Base-by-base conservation (phyloP, 2,329 filamentous ascomycete genomes). In the Colletotrichum kahawae region DNA sequence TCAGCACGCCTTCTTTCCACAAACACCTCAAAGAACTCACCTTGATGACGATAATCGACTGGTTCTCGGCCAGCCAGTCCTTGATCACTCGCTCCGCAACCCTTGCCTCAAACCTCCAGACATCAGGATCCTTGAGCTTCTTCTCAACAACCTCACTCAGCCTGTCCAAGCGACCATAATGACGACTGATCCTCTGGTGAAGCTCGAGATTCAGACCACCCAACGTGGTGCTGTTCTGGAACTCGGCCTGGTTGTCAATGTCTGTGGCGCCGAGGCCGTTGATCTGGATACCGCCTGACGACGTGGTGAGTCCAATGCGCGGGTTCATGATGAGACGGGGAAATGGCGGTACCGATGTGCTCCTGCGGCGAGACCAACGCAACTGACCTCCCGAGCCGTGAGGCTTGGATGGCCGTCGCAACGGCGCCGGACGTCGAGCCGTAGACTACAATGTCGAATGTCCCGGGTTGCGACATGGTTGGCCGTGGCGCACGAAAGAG, bases 71-170 rank as follows among this genome's bases (percentile, higher is more conserved):
- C 7, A 79, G 48, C 78, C 78, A 78, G 21, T 75, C 59, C 27
- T 59, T 48, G 24, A 80, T 74, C 51, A 77, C 68, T 24, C 70
- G 36, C 60, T 79, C 77, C 7, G 77, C 79, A 33, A 79, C 77
- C 18, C 66, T 67, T 4, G 79, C 70, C 72, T 80, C 79, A 16
- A 78, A 79, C 10, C 76, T 74, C 76, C 78, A 79, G 14, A 78
- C 69, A 36, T 78, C 70, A 7, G 75, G 75, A 36, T 75, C 68
- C 29, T 76, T 73, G 7, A 70, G 31, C n/a, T 67, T 66, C 12
- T 71, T 70, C 12, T 59, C 72, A 4, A 71, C 48, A 1, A 79
- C 78, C 43, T 78, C 38, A 5, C 79, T 68, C 4, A 76, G 43
- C 5, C 66, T 48, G 16, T 67, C 70, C 16, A 75, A n/a, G 1